Percentiles rank a stretch among this genome's conserved stretches.
Conservation (phyloP, 2,329 filamentous ascomycete genomes). For the Zasmidium angulare region DNA sequence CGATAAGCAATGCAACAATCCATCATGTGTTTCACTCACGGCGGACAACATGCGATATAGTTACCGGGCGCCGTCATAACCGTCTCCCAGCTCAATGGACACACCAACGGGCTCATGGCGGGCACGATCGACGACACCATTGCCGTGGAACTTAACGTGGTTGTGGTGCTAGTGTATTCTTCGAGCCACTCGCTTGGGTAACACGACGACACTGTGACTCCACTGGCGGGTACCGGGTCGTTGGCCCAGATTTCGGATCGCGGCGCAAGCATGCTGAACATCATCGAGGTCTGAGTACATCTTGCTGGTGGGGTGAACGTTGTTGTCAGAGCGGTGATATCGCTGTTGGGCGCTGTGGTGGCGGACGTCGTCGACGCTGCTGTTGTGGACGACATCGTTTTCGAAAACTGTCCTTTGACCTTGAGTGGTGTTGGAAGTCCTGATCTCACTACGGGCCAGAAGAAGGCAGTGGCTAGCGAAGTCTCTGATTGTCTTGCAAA, state of each 20-base stretch:
- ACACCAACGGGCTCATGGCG: constrained; percentile 15
- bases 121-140: constrained; percentile 9
- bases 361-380: background rate
- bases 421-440: too few species aligned
- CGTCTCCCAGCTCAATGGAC: constrained; percentile 13
- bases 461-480: too few species aligned
- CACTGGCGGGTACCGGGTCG: constrained; percentile 12
- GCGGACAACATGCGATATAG: constrained; percentile 20
- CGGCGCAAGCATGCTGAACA: constrained; percentile 13
- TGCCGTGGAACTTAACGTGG: background rate
- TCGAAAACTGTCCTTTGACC: background rate
- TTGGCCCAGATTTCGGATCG: constrained; percentile 13
- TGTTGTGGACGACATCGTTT: background rate
- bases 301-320: constrained; percentile 14
- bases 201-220: constrained; percentile 11
- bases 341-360: background rate
- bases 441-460: too few species aligned
- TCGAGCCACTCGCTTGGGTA: constrained; percentile 14
- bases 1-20: background rate
- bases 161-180: constrained; percentile 5
- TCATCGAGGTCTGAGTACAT: constrained; percentile 9
- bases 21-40: constrained; percentile 6
- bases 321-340: constrained; percentile 10
- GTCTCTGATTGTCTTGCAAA: too few species aligned
- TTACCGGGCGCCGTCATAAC: constrained; percentile 16